phyloP scores from a whole-genome alignment of 78 protist species.

The Monosiga brevicollis region DNA sequence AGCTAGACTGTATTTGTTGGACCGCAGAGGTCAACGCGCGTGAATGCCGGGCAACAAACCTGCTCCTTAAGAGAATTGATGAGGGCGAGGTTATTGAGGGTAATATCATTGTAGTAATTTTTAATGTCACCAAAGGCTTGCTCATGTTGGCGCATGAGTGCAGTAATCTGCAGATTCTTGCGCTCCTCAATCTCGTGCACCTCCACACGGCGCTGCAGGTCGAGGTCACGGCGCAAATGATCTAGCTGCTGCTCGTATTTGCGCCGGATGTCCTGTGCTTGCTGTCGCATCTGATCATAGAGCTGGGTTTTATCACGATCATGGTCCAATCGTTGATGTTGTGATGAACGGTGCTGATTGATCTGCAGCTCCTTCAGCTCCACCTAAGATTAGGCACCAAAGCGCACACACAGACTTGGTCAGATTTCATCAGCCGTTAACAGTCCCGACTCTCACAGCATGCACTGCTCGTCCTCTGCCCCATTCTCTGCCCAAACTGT shows the following conservation, averaged over 20 bases:
- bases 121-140: slow-evolving; percentile 61
- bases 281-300: slow-evolving; percentile 41
- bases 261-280: slow-evolving; percentile 26
- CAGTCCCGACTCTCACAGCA: slow-evolving; percentile 1
- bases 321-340: slow-evolving; percentile 9
- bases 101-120: slow-evolving; percentile 69
- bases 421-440: not conserved
- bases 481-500: no score
- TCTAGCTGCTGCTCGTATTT: slow-evolving; percentile 48
- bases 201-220: slow-evolving; percentile 44
- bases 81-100: slow-evolving; percentile 63
- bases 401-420: not conserved
- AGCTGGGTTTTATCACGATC: slow-evolving; percentile 38
- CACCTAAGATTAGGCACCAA: slow-evolving; percentile 16
- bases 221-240: slow-evolving; percentile 49
- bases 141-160: slow-evolving; percentile 56
- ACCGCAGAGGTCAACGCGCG: no score
- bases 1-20: no score
- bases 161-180: slow-evolving; percentile 57
- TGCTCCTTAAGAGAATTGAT: slow-evolving; percentile 67
- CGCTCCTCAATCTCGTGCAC: slow-evolving; percentile 64
- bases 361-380: slow-evolving; percentile 51
- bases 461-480: no score
- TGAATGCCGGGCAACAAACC: no score
- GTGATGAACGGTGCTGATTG: slow-evolving; percentile 26